Conservation (phyloP, 768 basidiomycete species). For the Suillus brevipes region DNA sequence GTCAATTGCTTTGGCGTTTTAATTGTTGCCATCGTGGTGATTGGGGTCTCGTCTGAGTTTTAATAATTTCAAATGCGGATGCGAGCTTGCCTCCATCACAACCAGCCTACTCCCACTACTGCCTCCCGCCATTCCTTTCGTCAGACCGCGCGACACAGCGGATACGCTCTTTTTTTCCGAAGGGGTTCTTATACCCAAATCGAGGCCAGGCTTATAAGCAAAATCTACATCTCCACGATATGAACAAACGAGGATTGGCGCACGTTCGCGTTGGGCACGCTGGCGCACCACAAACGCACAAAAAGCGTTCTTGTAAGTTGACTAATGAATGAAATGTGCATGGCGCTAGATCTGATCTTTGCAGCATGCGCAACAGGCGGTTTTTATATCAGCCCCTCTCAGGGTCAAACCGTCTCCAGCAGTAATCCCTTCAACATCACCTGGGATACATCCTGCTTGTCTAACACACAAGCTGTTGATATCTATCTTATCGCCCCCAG, state of each 20-base stretch:
- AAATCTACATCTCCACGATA: slow-evolving; percentile 15
- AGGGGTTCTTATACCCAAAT: slow-evolving; percentile 11
- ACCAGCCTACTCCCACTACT: background rate
- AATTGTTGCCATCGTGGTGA: slow-evolving; percentile 1
- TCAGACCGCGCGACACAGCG: slow-evolving; percentile 26
- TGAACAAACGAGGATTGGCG: slow-evolving; percentile 31
- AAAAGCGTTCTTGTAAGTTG: slow-evolving; percentile 30
- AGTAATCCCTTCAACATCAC: slow-evolving; percentile 52
- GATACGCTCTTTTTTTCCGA: slow-evolving; percentile 28
- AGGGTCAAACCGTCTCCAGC: slow-evolving; percentile 46
- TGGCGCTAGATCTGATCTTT: slow-evolving; percentile 9
- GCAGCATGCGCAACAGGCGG: slow-evolving; percentile 56
- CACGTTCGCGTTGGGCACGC: slow-evolving; percentile 27
- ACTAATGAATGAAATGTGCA: background rate
- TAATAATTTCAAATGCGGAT: background rate
- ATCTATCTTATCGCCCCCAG: slow-evolving; percentile 66
- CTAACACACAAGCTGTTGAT: slow-evolving; percentile 48
- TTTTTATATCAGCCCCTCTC: slow-evolving; percentile 59
- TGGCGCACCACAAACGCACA: slow-evolving; percentile 17
- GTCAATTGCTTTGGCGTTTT: background rate
- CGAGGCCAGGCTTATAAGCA: slow-evolving; percentile 2
- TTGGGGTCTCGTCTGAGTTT: slow-evolving; percentile 12
- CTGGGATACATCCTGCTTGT: slow-evolving; percentile 66
- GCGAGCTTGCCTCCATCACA: slow-evolving; percentile 3
- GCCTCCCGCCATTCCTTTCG: slow-evolving; percentile 19